Evolutionary conservation across 306 rosid species (phyloP).

Genomic region (Purshia tridentata): DNA sequence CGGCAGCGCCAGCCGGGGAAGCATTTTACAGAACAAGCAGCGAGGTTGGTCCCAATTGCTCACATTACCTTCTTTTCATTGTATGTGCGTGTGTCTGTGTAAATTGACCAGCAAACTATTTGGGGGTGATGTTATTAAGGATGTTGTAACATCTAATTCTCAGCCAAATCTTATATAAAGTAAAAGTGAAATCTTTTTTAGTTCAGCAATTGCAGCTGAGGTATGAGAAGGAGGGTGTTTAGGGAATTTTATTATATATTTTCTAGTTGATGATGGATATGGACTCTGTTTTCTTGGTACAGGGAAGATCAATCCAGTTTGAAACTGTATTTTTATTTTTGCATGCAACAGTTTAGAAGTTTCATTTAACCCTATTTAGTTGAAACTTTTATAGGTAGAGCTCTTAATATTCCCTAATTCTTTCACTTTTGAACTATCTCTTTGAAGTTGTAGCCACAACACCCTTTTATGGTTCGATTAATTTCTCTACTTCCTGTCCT

Average conservation of each 20-base stretch:
- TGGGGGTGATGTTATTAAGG: too few relatives aligned
- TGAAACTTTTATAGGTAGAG: background rate
- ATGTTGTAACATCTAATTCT: too few relatives aligned
- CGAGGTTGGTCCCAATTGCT: constrained; percentile 32
- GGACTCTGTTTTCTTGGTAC: background rate
- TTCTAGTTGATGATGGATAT: background rate
- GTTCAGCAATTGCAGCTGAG: too few relatives aligned
- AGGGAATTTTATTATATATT: too few relatives aligned
- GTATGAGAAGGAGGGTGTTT: too few relatives aligned
- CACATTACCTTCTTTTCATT: background rate
- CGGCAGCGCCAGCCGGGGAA: constrained; percentile 56
- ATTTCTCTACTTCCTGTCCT: background rate
- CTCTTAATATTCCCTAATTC: background rate
- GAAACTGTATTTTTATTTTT: background rate
- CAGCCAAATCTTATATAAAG: too few relatives aligned
- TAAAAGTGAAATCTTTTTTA: too few relatives aligned
- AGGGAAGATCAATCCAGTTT: background rate
- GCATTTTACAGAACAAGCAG: constrained; percentile 51
- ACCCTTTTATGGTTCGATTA: background rate
- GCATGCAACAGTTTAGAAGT: background rate
- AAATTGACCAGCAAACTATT: too few relatives aligned
- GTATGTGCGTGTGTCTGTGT: too few relatives aligned
- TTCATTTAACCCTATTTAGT: background rate
- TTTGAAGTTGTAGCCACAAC: background rate
- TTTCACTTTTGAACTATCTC: background rate